phyloP scores from a whole-genome alignment of 108 stramenopile genomes.

The Nannochloropsis gaditana region DNA sequence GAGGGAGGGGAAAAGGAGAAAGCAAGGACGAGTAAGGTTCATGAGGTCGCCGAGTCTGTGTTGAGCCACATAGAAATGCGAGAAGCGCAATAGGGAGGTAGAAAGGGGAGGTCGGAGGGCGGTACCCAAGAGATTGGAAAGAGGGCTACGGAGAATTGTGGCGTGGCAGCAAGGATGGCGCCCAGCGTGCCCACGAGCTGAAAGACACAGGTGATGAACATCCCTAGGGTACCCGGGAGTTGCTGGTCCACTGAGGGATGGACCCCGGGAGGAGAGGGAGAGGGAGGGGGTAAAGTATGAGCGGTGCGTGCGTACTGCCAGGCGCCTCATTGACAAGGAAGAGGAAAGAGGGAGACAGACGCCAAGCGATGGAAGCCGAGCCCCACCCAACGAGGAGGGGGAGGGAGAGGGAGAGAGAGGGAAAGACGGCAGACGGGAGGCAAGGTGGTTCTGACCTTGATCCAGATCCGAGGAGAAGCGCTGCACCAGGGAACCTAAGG shows the following conservation, averaged over 20 bases:
- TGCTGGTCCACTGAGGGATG: constrained; percentile 42
- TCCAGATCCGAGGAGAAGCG: constrained; percentile 37
- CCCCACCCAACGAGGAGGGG: not conserved
- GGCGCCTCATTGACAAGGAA: not conserved
- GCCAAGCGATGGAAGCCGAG: not conserved
- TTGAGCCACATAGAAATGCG: not conserved
- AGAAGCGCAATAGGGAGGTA: not conserved
- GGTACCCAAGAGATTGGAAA: constrained; percentile 25
- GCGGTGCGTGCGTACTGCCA: not conserved
- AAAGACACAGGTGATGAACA: constrained; percentile 45
- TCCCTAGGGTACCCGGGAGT: constrained; percentile 38
- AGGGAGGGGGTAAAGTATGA: not conserved
- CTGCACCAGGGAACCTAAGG: constrained; percentile 58
- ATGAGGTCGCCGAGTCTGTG: not conserved
- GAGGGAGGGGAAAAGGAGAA: not conserved
- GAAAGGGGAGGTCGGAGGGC: not conserved
- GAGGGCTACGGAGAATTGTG: constrained; percentile 37
- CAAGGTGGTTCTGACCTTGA: not conserved
- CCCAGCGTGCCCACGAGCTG: constrained; percentile 34
- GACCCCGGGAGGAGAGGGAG: not conserved
- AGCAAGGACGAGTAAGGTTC: not conserved
- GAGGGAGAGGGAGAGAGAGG: constrained; percentile 2
- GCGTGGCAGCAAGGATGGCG: constrained; percentile 48
- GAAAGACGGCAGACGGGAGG: not conserved
- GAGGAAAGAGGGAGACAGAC: not conserved